These are phyloP conservation scores for Mycena chlorophos DNA, from an alignment of 768 basidiomycete species.

Conservation along the genomic window DNA sequence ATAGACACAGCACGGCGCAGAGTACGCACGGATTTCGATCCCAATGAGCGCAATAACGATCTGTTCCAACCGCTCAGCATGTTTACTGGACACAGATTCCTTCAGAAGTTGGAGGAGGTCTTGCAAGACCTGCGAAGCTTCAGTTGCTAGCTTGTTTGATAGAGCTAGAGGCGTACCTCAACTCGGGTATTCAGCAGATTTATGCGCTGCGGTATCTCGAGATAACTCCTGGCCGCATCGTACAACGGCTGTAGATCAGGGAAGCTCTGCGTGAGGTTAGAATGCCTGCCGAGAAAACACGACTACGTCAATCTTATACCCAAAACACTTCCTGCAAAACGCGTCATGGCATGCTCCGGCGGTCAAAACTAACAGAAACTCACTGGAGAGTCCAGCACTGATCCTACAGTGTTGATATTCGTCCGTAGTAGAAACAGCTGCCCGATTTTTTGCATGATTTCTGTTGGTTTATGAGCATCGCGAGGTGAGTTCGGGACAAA, in stretches of 20 bases:
- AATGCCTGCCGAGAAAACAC: not conserved
- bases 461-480: slow-evolving; percentile 35
- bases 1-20: not conserved
- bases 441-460: slow-evolving; percentile 98
- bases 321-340: slow-evolving; percentile 83
- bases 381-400: slow-evolving; percentile 94
- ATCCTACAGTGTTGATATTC: slow-evolving; percentile 93
- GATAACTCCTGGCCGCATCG: slow-evolving; percentile 88
- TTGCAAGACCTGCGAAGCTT: slow-evolving; percentile 71
- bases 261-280: slow-evolving; percentile 60
- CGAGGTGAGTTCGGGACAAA: slow-evolving; percentile 5
- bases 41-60: slow-evolving; percentile 90
- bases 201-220: slow-evolving; percentile 93
- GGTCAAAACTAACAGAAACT: slow-evolving; percentile 31
- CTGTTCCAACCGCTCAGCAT: slow-evolving; percentile 88
- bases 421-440: slow-evolving; percentile 91
- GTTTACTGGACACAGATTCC: slow-evolving; percentile 88
- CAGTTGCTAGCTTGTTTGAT: slow-evolving; percentile 4
- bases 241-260: slow-evolving; percentile 95
- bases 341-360: slow-evolving; percentile 3
- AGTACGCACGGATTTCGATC: slow-evolving; percentile 73
- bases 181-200: slow-evolving; percentile 92
- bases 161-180: slow-evolving; percentile 53
- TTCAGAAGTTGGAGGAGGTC: slow-evolving; percentile 96
- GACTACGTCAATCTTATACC: slow-evolving; percentile 54